Base-by-base conservation (phyloP, 495 filamentous ascomycete genomes). In the Daldinia childiae region DNA sequence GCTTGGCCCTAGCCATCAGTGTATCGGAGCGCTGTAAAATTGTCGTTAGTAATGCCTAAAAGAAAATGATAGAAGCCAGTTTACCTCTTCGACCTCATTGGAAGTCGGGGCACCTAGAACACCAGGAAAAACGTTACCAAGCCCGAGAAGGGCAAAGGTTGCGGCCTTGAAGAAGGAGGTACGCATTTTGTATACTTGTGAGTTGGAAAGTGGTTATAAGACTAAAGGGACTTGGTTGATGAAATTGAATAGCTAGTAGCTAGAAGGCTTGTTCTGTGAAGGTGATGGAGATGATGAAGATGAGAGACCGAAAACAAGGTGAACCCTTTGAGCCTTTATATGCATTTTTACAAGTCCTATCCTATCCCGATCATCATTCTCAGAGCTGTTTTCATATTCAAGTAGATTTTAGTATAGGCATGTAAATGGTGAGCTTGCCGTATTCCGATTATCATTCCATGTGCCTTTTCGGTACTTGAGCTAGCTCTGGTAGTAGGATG, bases 61-160 rank as follows among this genome's bases (percentile, higher is more conserved):
- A 24, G 4, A 19, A 48, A 12, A 45, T 45, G 41, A 45, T 24
- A 12, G 17, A 21, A 48, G 43, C 9, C 9, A 48, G 11, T 19
- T 48, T 11, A 48, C 43, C 19, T 48, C 19, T 48, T 48, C 19
- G 9, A 48, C 43, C 21, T 19, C 43, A n/a, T 24, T 48, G 9
- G 43, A 48, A 48, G 43, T 24, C 43, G 43, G 43, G 17, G 43
- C 43, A 48, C 43, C 43, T 21, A 48, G 43, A 21, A 48, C 43
- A 4, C 43, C 19, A 11, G 43, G 43, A 19, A 48, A 48, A 19
- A 48, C 19, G 43, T 48, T 48, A 5, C 43, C 43, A 21, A 48
- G 43, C 17, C 43, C 43, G 17, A 48, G 43, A 21, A 48, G 43
- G 43, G 43, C 43, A 3, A 48, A 48, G 19, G 43, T 48, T 7